phyloP scores from a whole-genome alignment of 495 filamentous ascomycete genomes.

The Lasiosphaeria ovina region DNA sequence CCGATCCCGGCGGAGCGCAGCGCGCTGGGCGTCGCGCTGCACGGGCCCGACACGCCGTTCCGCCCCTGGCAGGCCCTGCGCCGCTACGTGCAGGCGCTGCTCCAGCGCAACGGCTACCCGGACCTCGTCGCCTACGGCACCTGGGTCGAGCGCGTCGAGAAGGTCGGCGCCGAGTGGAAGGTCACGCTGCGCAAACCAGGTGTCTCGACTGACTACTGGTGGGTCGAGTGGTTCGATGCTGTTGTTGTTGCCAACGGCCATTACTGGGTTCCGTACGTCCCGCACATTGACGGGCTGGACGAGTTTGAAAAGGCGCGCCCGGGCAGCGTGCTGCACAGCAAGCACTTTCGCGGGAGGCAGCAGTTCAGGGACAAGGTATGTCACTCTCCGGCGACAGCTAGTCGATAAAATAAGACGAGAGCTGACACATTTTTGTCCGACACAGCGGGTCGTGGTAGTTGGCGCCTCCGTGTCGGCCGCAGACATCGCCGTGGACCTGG shows the following conservation, averaged over 20 bases:
- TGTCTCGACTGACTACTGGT: conserved; percentile 36
- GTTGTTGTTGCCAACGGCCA: conserved; percentile 73
- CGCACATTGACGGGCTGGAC: conserved; percentile 53
- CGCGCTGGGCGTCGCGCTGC: conserved; percentile 27
- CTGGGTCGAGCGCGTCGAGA: conserved; percentile 37
- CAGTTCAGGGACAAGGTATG: conserved; percentile 51
- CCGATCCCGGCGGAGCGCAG: conserved; percentile 35
- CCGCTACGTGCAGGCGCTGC: conserved; percentile 32
- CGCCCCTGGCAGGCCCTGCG: conserved; percentile 35
- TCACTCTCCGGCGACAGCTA: too few species aligned
- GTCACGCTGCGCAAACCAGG: conserved; percentile 34
- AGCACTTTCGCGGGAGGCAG: conserved; percentile 59
- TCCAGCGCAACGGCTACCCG: conserved; percentile 34
- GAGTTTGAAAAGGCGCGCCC: conserved; percentile 43
- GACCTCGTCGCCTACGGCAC: conserved; percentile 38
- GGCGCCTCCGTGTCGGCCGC: conserved; percentile 70
- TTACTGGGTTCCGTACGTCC: conserved; percentile 66
- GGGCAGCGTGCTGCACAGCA: conserved; percentile 62
- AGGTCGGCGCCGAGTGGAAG: conserved; percentile 36
- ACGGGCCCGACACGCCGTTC: conserved; percentile 36
- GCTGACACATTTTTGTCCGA: conserved; percentile 6
- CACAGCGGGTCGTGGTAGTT: conserved; percentile 58
- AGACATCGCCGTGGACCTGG: conserved; percentile 73
- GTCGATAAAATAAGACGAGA: too few species aligned
- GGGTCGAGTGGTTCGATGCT: conserved; percentile 59